Conservation (phyloP, 768 basidiomycete species). For the Hygrophoropsis aurantiaca region DNA sequence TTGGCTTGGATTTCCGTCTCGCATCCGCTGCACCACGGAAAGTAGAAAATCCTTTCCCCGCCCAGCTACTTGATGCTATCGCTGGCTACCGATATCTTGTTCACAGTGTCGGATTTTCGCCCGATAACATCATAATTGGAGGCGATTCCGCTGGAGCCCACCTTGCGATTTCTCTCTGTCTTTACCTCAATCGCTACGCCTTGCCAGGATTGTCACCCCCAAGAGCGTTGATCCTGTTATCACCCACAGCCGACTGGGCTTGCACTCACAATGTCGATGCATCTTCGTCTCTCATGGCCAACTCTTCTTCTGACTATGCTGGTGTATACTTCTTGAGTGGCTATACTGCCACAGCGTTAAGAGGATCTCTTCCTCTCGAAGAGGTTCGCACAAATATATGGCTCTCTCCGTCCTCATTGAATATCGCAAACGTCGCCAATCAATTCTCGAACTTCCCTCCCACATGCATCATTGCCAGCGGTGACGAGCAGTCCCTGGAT, state of each 20-base stretch:
- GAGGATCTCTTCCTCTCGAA: slow-evolving; percentile 9
- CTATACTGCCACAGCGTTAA: slow-evolving; percentile 6
- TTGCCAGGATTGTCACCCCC: slow-evolving; percentile 7
- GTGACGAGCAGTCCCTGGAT: slow-evolving; percentile 28
- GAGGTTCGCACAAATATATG: slow-evolving; percentile 6
- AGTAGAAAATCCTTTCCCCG: slow-evolving; percentile 32
- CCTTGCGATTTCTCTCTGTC: slow-evolving; percentile 23
- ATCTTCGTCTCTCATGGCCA: neutral
- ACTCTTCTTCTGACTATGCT: neutral
- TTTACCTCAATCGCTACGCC: slow-evolving; percentile 12
- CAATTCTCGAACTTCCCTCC: slow-evolving; percentile 25
- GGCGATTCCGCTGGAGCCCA: slow-evolving; percentile 43
- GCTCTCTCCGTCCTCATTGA: slow-evolving; percentile 11
- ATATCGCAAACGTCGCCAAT: slow-evolving; percentile 7
- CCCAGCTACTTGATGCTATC: slow-evolving; percentile 36
- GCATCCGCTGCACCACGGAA: slow-evolving; percentile 18
- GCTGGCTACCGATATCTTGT: slow-evolving; percentile 37
- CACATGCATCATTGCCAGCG: slow-evolving; percentile 26
- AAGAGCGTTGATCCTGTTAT: slow-evolving; percentile 9
- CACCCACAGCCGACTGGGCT: slow-evolving; percentile 4
- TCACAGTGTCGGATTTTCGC: slow-evolving; percentile 22
- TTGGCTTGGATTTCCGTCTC: slow-evolving; percentile 32
- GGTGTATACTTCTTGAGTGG: slow-evolving; percentile 1
- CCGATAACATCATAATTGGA: slow-evolving; percentile 32
- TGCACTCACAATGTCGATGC: slow-evolving; percentile 1